A percentile compares a stretch with the other conserved stretches of the same genome.
Conservation (phyloP, 1,284 basidiomycete species). For the Coniophora puteana region DNA sequence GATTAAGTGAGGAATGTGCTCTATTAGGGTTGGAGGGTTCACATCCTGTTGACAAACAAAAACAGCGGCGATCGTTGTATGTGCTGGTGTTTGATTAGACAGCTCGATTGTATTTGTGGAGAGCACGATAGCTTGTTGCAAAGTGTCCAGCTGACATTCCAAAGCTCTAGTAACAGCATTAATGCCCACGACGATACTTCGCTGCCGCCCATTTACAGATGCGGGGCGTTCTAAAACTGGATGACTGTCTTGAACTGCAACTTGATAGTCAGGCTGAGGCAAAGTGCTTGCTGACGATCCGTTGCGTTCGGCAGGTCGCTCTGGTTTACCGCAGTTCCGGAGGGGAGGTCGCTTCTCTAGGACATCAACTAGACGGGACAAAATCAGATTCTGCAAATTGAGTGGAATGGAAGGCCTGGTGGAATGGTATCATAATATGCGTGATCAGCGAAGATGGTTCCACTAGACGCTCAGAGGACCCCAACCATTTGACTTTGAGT, state of each 20-base stretch:
- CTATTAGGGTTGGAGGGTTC: slow-evolving; percentile 65
- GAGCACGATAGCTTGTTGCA: slow-evolving; percentile 24
- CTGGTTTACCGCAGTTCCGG: too few species aligned
- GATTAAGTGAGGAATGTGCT: slow-evolving; percentile 70
- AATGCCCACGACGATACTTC: slow-evolving; percentile 62
- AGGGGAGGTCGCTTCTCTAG: too few species aligned
- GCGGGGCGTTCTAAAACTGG: too few species aligned
- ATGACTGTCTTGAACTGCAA: too few species aligned
- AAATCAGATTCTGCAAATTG: slow-evolving; percentile 57
- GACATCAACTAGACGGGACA: slow-evolving; percentile 45
- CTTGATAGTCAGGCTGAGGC: too few species aligned
- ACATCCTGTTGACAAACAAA: slow-evolving; percentile 72
- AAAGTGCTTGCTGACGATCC: background rate
- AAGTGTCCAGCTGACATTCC: slow-evolving; percentile 51
- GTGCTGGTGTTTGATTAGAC: slow-evolving; percentile 4
- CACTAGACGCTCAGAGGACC: slow-evolving; percentile 8
- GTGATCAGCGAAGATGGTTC: background rate
- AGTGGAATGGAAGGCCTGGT: slow-evolving; percentile 62
- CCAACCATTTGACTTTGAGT: slow-evolving; percentile 66
- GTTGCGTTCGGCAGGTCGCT: background rate
- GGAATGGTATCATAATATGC: slow-evolving; percentile 6
- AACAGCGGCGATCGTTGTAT: slow-evolving; percentile 38
- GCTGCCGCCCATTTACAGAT: slow-evolving; percentile 28
- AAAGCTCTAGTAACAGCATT: slow-evolving; percentile 78
- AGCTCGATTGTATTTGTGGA: slow-evolving; percentile 6